Conservation (phyloP, 2,329 filamentous ascomycete genomes). For the Rasamsonia emersonii region DNA sequence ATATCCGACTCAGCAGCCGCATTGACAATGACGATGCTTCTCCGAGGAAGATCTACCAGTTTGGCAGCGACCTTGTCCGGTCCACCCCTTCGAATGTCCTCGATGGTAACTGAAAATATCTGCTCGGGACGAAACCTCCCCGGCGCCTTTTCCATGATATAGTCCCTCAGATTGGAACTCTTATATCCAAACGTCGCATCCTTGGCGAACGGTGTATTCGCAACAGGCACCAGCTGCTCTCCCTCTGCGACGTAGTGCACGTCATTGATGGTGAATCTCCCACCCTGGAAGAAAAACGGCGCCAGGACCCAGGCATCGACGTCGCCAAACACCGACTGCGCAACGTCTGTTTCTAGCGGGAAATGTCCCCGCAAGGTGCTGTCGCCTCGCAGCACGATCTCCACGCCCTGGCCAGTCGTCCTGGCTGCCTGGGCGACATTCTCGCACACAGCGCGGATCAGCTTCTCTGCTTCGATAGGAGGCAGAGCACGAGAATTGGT, state of each 20-base stretch:
- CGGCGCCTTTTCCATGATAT: constrained; percentile 46
- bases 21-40: constrained; percentile 41
- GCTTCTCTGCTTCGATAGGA: constrained; percentile 36
- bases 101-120: constrained; percentile 38
- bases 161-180: constrained; percentile 45
- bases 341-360: constrained; percentile 46
- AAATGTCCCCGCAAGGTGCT: constrained; percentile 52
- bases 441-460: constrained; percentile 44
- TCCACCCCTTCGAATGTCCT: constrained; percentile 42
- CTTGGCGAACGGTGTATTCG: constrained; percentile 47
- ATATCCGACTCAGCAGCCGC: too few relatives aligned
- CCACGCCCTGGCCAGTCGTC: constrained; percentile 34
- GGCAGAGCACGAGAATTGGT: constrained; percentile 52
- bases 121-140: constrained; percentile 31
- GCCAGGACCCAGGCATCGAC: constrained; percentile 48
- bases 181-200: constrained; percentile 52
- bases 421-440: constrained; percentile 41
- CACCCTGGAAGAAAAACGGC: constrained; percentile 53
- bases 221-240: constrained; percentile 40
- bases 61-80: constrained; percentile 34
- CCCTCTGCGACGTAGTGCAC: constrained; percentile 52
- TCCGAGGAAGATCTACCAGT: constrained; percentile 28
- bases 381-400: constrained; percentile 50
- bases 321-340: constrained; percentile 41
- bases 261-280: constrained; percentile 48